A percentile compares a stretch with the other conserved stretches of the same genome.
These are phyloP conservation scores for Cordyceps farinosa DNA, from an alignment of 2,329 filamentous ascomycete species.

Conservation along the genomic window DNA sequence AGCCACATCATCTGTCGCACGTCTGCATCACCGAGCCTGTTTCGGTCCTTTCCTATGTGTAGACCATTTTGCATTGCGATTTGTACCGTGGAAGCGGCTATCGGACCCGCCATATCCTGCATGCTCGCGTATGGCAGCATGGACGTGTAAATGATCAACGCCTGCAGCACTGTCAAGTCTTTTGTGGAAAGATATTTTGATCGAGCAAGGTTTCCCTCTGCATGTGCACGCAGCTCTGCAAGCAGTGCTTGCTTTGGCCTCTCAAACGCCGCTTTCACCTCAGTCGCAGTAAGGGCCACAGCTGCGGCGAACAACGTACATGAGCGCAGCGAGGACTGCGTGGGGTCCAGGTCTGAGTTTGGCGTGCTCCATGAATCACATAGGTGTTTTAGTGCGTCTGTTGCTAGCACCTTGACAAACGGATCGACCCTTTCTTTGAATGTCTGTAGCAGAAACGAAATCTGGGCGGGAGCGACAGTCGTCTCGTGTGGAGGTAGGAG, in stretches of 20 bases:
- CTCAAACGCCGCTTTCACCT: slow-evolving; percentile 22
- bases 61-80: slow-evolving; percentile 24
- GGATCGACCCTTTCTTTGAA: slow-evolving; percentile 30
- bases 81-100: slow-evolving; percentile 26
- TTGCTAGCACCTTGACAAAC: slow-evolving; percentile 30
- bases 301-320: slow-evolving; percentile 28
- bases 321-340: slow-evolving; percentile 24
- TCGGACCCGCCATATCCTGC: slow-evolving; percentile 25
- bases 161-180: slow-evolving; percentile 26
- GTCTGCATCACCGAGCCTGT: neutral
- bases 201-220: slow-evolving; percentile 26
- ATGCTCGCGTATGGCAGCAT: slow-evolving; percentile 23
- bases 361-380: slow-evolving; percentile 22
- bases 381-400: neutral
- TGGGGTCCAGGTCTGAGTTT: slow-evolving; percentile 17
- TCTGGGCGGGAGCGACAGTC: slow-evolving; percentile 10
- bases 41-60: slow-evolving; percentile 21
- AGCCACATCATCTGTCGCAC: slow-evolving; percentile 26
- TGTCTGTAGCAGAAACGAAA: slow-evolving; percentile 23
- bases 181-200: slow-evolving; percentile 24
- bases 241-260: slow-evolving; percentile 21
- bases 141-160: slow-evolving; percentile 27
- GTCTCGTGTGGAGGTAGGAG: slow-evolving; percentile 1
- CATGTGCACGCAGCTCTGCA: slow-evolving; percentile 22
- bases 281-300: slow-evolving; percentile 24